A percentile compares a stretch with the other conserved stretches of the same genome.
Evolutionary conservation across 148 eudicot genomes (phyloP).

Genomic region (Dysphania ambrosioides): DNA sequence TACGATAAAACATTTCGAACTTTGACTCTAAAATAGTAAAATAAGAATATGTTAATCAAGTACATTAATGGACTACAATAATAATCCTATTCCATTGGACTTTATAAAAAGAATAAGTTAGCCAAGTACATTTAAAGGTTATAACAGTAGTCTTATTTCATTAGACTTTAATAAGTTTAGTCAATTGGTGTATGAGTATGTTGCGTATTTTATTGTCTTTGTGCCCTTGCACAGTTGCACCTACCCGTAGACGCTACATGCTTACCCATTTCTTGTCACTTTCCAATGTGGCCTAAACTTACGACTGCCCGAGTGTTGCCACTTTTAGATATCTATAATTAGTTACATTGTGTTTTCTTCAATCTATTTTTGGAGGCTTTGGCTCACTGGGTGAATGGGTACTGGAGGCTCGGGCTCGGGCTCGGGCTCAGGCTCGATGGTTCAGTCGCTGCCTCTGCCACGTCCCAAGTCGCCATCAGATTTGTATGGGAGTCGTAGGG

Average conservation of each 20-base stretch:
- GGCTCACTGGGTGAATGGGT: too few species aligned
- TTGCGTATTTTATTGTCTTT: too few species aligned
- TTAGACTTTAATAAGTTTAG: too few species aligned
- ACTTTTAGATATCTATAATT: conserved; percentile 1
- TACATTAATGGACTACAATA: too few species aligned
- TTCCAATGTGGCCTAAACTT: conserved; percentile 1
- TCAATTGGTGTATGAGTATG: too few species aligned
- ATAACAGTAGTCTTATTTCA: too few species aligned
- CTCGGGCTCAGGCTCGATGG: conserved; percentile 20
- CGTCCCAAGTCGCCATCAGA: conserved; percentile 83
- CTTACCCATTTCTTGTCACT: conserved; percentile 32
- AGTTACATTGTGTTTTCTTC: background rate
- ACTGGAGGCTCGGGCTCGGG: background rate
- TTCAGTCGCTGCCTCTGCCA: conserved; percentile 58
- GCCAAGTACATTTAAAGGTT: background rate
- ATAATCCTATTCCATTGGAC: too few species aligned
- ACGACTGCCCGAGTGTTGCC: conserved; percentile 15
- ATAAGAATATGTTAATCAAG: background rate
- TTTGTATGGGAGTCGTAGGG: conserved; percentile 67
- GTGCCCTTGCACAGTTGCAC: background rate
- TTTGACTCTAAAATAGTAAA: too few species aligned
- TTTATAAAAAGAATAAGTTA: background rate
- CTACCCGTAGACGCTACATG: conserved; percentile 4
- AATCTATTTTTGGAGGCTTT: background rate
- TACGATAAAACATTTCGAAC: too few species aligned